Evolutionary conservation across 2,329 filamentous ascomycete genomes (phyloP).

Genomic region (Lizonia empirigonia): DNA sequence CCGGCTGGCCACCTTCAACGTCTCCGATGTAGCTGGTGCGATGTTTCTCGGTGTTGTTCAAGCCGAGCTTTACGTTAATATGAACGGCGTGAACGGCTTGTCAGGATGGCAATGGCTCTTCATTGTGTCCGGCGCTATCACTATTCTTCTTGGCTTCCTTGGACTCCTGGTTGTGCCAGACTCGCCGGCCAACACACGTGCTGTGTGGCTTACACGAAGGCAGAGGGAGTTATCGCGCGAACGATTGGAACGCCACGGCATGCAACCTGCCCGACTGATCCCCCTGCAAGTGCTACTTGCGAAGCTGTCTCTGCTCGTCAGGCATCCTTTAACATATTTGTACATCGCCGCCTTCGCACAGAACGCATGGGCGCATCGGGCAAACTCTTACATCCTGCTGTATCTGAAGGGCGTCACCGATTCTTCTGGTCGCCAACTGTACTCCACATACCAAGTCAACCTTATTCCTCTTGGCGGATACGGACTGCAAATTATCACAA

Average conservation of each 20-base stretch:
- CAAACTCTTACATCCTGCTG: constrained; percentile 18
- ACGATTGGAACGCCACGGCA: constrained; percentile 7
- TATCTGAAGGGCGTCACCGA: constrained; percentile 17
- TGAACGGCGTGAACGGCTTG: constrained; percentile 7
- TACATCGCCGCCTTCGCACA: constrained; percentile 17
- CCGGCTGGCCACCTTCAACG: constrained; percentile 10
- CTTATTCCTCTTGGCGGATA: constrained; percentile 21
- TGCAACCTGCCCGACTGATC: constrained; percentile 12
- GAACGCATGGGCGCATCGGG: constrained; percentile 20
- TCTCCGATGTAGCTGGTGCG: neutral
- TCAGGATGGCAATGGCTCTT: constrained; percentile 15
- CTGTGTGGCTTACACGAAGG: constrained; percentile 15
- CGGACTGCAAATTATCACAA: constrained; percentile 9
- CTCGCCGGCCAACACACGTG: constrained; percentile 18
- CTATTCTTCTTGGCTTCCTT: constrained; percentile 15
- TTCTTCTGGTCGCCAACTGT: constrained; percentile 8
- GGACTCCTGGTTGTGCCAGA: constrained; percentile 16
- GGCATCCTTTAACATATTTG: constrained; percentile 14
- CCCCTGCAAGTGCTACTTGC: constrained; percentile 2
- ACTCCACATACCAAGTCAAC: constrained; percentile 19
- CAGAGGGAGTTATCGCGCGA: constrained; percentile 3
- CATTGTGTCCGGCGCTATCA: constrained; percentile 12
- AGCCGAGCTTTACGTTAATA: constrained; percentile 8
- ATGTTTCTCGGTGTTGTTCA: constrained; percentile 11
- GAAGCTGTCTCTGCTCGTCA: constrained; percentile 10